Evolutionary conservation across 148 eudicot genomes (phyloP).

Genomic region (Rhododendron mucronatum): DNA sequence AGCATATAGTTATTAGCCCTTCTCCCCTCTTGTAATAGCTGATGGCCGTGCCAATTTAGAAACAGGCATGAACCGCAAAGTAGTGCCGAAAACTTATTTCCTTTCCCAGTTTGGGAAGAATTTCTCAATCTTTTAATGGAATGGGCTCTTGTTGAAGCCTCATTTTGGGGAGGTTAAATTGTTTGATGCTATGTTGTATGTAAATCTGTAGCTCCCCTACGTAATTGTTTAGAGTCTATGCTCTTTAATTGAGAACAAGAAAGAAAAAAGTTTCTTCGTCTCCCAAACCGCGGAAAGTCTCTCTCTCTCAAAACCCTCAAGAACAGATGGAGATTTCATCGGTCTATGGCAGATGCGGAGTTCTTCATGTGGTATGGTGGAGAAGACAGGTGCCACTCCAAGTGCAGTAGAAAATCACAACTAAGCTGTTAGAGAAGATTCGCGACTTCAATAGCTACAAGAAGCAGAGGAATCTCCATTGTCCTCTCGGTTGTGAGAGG

Average conservation of each 20-base stretch:
- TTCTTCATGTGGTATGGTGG: neutral
- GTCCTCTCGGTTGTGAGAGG: too few species aligned
- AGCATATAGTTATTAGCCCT: constrained; percentile 53
- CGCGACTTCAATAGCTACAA: neutral
- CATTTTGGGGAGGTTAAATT: neutral
- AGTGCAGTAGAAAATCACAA: neutral
- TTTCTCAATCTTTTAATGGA: neutral
- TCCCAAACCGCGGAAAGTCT: neutral
- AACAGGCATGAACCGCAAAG: neutral
- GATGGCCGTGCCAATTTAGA: neutral
- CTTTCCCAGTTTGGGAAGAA: neutral
- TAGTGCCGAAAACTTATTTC: neutral
- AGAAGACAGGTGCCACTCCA: neutral
- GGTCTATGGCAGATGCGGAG: neutral
- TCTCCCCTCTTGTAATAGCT: constrained; percentile 18
- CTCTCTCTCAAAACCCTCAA: neutral
- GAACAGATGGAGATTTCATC: neutral
- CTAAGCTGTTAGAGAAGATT: neutral
- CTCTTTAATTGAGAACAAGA: neutral
- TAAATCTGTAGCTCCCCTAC: neutral
- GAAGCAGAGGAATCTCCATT: neutral
- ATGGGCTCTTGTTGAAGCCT: neutral
- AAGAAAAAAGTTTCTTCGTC: neutral
- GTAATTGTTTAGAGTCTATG: neutral
- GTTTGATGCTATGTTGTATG: neutral